A percentile compares a stretch with the other conserved stretches of the same genome.
These are phyloP conservation scores for Trichoderma semiorbis DNA, from an alignment of 2,329 filamentous ascomycete genomes.

Conservation along the genomic window DNA sequence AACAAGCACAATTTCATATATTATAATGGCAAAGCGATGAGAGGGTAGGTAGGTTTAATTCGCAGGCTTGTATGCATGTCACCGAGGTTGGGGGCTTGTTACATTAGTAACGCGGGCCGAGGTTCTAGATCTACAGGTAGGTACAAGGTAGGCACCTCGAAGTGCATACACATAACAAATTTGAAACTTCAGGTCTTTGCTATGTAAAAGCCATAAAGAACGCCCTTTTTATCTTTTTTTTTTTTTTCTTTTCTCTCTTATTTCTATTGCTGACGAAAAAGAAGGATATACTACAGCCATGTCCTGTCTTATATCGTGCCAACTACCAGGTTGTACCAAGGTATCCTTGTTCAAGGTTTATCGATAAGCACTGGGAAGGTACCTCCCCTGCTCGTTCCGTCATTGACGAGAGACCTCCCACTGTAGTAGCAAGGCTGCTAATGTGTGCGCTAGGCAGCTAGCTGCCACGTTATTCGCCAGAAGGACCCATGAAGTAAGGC, in stretches of 20 bases:
- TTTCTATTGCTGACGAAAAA: background rate
- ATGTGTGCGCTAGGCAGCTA: slow-evolving; percentile 6
- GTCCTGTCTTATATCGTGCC: no score
- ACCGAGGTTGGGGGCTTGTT: background rate
- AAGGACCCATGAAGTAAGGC: slow-evolving; percentile 4
- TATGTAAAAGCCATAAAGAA: background rate
- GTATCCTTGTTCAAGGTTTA: background rate
- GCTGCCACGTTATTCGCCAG: slow-evolving; percentile 15
- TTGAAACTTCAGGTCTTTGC: background rate
- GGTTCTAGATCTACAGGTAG: background rate
- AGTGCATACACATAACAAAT: background rate
- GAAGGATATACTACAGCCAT: no score
- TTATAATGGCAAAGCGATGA: background rate
- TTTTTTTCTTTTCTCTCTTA: background rate
- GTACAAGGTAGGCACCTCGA: background rate
- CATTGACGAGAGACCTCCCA: background rate
- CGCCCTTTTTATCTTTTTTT: background rate
- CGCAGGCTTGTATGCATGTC: background rate
- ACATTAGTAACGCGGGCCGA: background rate
- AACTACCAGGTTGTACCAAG: no score
- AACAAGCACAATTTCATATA: background rate
- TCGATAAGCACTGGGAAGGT: background rate
- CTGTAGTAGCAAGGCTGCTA: background rate
- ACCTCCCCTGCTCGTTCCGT: background rate
- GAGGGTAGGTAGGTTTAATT: background rate